Base-by-base conservation (phyloP, 306 rosid species). In the Corylus avellana region DNA sequence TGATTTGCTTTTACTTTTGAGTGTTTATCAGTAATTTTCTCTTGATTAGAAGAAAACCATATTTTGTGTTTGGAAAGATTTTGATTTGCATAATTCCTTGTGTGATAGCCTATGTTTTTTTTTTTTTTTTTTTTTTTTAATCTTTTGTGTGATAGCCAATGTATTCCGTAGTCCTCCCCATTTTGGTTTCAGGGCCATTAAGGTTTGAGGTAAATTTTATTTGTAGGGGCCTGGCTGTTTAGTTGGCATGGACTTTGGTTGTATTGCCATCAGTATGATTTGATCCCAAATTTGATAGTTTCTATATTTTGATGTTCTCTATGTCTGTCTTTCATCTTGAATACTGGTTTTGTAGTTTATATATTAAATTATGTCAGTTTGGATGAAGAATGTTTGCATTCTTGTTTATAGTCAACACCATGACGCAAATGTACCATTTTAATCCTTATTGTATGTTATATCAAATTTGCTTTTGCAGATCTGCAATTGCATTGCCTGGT, bases 401-500 rank as follows among this genome's bases (percentile, higher is more conserved):
- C 42, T n/a, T 68, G 8, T 42, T 18, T 68, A n/a, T 42, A 22
- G 35, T 25, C 17, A 46, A 64, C 72, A 68, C n/a, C 72, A 8
- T n/a, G 12, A 18, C 8, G 16, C 42, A n/a, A 68, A 42, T 10
- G 51, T 68, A 4, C 4, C 25, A 42, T 39, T 18, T 68, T 42
- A 68, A 68, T 68, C 25, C 32, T 68, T 13, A 18, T 1, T 3
- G 12, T 67, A 18, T 39, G 12, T 68, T 39, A 9, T 42, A 37
- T 17, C 27, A 18, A 39, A 39, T 79, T 35, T 78, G 75, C 8
- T 70, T 67, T 81, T 51, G 70, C 87, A 95, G 97, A 89, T 86
- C 88, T 71, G 91, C 83, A 73, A 75, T 76, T 67, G 85, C 91
- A 62, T 74, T 89, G 2, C 76, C 91, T 53, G 83, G 88, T 87